Base-by-base conservation (phyloP, 805 yeast genomes). In the Wilhelminamyces savonicus region DNA sequence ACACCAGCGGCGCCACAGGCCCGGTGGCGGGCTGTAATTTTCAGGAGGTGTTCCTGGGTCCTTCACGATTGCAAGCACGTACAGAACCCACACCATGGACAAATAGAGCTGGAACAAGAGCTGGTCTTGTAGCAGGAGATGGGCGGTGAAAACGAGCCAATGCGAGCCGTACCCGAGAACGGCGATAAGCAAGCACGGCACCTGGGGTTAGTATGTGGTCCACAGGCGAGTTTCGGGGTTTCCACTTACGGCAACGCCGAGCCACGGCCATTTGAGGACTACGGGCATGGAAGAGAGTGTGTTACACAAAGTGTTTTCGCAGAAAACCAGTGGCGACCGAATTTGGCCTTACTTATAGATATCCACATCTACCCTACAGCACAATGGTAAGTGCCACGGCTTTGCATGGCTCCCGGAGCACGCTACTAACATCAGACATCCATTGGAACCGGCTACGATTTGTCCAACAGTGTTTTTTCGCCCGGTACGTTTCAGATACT, bases 391-490 rank as follows among this genome's bases (percentile, higher is more conserved):
- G n/a, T n/a, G n/a, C n/a, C n/a, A n/a, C n/a, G n/a, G n/a, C n/a
- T 8, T 17, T 6, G 19, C 19, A 17, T 6, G 19, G 8, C 6
- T 8, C 19, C 19, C 8, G 8, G 8, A 17, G 19, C 6, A 5
- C 24, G 5, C n/a, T 27, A 30, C 39, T 31, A 35, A 40, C 39
- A 15, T 14, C 28, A 43, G 47, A 43, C 97, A 23, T 92, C 98
- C 27, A 88, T 92, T 47, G 99, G 99, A 47, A 92, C 99, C 17
- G 99, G 99, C 13, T 92, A 92, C 76, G 99, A 92, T 71, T 78
- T 92, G 52, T 86, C 97, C 20, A 92, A 92, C 67, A 81, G 94
- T 63, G 96, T 90, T 39, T 92, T 92, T 65, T 78, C 86, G 32
- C 90, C 90, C 34, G 74, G 72, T 66, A 62, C 40, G 73, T 59